These are phyloP conservation scores for Saururus chinensis DNA, from an alignment of 164 flowering plant genomes.

Conservation along the genomic window DNA sequence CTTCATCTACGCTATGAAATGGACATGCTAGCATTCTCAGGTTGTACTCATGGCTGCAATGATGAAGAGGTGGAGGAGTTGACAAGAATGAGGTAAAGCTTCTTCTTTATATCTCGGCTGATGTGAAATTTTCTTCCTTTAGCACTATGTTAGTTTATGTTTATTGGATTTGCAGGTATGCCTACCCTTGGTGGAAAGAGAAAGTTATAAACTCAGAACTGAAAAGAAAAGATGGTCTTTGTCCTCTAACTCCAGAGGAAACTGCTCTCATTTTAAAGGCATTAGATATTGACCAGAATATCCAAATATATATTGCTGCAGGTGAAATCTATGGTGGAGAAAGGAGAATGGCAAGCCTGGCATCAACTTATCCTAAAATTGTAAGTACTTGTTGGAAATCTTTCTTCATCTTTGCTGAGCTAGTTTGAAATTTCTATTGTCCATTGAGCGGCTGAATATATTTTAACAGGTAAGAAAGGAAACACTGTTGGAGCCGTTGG, in stretches of 20 bases:
- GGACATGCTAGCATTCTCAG: conserved; percentile 98
- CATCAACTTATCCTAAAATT: conserved; percentile 61
- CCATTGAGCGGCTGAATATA: neutral
- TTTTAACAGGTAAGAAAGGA: conserved; percentile 79
- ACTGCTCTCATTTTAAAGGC: conserved; percentile 66
- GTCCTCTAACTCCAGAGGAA: conserved; percentile 90
- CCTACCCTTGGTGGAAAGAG: conserved; percentile 96
- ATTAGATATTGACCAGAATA: conserved; percentile 47
- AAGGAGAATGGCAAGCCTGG: conserved; percentile 58
- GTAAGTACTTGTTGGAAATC: conserved; percentile 28
- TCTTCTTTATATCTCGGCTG: no score
- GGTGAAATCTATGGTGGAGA: conserved; percentile 84
- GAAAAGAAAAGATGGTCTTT: conserved; percentile 76
- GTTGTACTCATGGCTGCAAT: conserved; percentile 86
- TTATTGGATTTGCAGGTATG: conserved; percentile 47
- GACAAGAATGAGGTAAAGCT: conserved; percentile 78
- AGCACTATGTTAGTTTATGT: neutral
- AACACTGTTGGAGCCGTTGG: conserved; percentile 58
- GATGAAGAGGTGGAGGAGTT: conserved; percentile 70
- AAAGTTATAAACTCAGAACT: conserved; percentile 65
- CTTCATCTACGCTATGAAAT: conserved; percentile 97
- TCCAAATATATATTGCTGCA: conserved; percentile 77
- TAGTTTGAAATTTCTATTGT: neutral
- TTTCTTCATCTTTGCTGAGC: neutral
- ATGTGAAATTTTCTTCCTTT: neutral